Evolutionary conservation across 192 early-diverging fungal genomes (phyloP).

Genomic region (Mortierella claussenii): DNA sequence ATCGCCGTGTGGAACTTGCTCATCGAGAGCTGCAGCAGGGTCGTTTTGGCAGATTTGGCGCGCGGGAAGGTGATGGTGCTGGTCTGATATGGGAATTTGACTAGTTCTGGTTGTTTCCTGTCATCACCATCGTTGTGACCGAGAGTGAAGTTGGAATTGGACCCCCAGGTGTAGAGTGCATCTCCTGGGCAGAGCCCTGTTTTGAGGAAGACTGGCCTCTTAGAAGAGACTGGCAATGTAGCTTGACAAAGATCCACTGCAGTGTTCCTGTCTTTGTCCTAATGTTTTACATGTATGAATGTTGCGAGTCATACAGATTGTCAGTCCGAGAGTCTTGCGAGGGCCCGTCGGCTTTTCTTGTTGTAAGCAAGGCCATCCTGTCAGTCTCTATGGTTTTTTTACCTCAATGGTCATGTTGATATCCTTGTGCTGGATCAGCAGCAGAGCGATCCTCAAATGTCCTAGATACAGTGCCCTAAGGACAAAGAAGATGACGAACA

Average conservation of each 20-base stretch:
- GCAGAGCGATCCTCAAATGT: slow-evolving; percentile 61
- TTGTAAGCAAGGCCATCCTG: too few relatives aligned
- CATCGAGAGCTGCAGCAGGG: slow-evolving; percentile 56
- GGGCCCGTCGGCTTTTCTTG: too few relatives aligned
- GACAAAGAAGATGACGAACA: background rate
- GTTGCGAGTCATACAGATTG: too few relatives aligned
- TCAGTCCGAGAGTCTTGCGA: too few relatives aligned
- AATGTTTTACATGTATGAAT: too few relatives aligned
- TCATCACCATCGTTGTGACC: slow-evolving; percentile 75
- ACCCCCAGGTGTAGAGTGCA: slow-evolving; percentile 78
- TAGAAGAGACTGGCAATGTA: slow-evolving; percentile 31
- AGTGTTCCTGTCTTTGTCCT: slow-evolving; percentile 61
- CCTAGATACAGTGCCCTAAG: slow-evolving; percentile 68
- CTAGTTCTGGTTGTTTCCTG: slow-evolving; percentile 69
- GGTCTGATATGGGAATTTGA: slow-evolving; percentile 55
- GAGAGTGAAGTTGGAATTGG: slow-evolving; percentile 74
- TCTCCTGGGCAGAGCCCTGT: slow-evolving; percentile 33
- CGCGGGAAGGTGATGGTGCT: slow-evolving; percentile 39
- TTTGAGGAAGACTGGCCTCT: slow-evolving; percentile 36
- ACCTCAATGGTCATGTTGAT: slow-evolving; percentile 62
- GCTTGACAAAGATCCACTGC: slow-evolving; percentile 54
- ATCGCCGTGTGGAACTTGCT: slow-evolving; percentile 77
- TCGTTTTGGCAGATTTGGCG: slow-evolving; percentile 27
- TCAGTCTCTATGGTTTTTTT: too few relatives aligned
- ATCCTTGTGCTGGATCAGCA: slow-evolving; percentile 57